A percentile compares a stretch with the other conserved stretches of the same genome.
Evolutionary conservation across 164 flowering plant genomes (phyloP).

Genomic region (Magnolia officinalis): DNA sequence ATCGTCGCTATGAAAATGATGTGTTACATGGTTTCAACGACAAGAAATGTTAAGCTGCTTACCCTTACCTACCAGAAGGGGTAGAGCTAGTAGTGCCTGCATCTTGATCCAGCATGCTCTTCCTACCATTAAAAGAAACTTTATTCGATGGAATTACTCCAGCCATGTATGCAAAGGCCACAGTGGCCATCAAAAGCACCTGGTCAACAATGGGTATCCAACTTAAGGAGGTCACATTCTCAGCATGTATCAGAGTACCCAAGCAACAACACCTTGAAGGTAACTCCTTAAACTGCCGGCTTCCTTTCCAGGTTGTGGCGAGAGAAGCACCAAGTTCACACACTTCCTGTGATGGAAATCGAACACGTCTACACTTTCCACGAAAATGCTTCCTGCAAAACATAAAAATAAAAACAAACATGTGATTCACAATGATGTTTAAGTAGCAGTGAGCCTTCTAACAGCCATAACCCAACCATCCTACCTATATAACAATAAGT

Average conservation of each 20-base stretch:
- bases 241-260: constrained; percentile 45
- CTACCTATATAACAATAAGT: background rate
- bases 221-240: constrained; percentile 37
- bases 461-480: background rate
- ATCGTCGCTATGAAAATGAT: background rate
- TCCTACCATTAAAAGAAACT: constrained; percentile 21
- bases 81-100: constrained; percentile 27
- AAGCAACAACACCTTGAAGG: constrained; percentile 38
- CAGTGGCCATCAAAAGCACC: constrained; percentile 60
- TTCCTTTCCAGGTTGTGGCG: constrained; percentile 13
- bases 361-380: constrained; percentile 17
- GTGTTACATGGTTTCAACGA: constrained; percentile 5
- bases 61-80: constrained; percentile 92
- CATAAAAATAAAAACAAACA: background rate
- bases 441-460: no score
- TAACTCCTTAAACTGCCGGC: constrained; percentile 12
- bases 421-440: background rate
- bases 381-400: constrained; percentile 26
- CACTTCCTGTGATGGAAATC: constrained; percentile 16
- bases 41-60: constrained; percentile 14
- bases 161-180: constrained; percentile 76
- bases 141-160: constrained; percentile 61
- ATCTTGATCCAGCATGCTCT: constrained; percentile 19
- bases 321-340: constrained; percentile 13
- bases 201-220: constrained; percentile 68